Evolutionary conservation across 176 grass and related monocot genomes (phyloP), one percentile per base, ranked within the genome.

Genomic region (Eremochloa ophiuroides): DNA sequence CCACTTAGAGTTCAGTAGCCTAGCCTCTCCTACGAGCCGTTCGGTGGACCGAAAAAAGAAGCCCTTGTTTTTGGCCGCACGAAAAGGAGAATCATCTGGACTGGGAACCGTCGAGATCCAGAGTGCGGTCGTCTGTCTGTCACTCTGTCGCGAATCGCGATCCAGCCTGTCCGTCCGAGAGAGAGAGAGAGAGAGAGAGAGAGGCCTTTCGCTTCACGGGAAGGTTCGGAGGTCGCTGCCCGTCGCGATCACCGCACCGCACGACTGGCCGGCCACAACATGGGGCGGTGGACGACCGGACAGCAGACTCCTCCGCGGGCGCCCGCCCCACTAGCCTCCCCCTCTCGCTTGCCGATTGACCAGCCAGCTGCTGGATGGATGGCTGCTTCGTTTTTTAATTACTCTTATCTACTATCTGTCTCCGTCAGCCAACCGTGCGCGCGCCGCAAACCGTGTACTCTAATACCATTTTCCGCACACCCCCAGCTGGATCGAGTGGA

Each of bases 211-310:
- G 3, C 66, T 42, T 15, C 66, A 7, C 66, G 37, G 22, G 65
- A 72, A 72, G 69, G 69, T 72, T 72, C 69, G 26, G 43, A 10
- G 68, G 40, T 72, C 42, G 42, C 27, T 10, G 44, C 13, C 44
- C 44, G 70, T 73, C 70, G 44, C 70, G 27, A 33, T 73, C 70
- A 29, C 43, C 9, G 70, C 70, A 29, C 43, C 9, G 70, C 44
- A 7, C 70, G 70, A 47, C 43, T 30, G 15, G 68, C 70, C 46
- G 17, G 43, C 30, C 31, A 34, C 63, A 30, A 71, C 69, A 30
- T 71, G 69, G 41, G 68, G 68, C 68, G 68, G 40, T 71, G 68
- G 68, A 46, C 70, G 43, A 50, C 70, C 70, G 69, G 26, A 5
- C 41, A 41, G 67, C n/a, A n/a, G n/a, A 46, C 40, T 29, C 6